These are phyloP conservation scores for Penicillium bovifimosum DNA, from an alignment of 495 filamentous ascomycete genomes.

Conservation along the genomic window DNA sequence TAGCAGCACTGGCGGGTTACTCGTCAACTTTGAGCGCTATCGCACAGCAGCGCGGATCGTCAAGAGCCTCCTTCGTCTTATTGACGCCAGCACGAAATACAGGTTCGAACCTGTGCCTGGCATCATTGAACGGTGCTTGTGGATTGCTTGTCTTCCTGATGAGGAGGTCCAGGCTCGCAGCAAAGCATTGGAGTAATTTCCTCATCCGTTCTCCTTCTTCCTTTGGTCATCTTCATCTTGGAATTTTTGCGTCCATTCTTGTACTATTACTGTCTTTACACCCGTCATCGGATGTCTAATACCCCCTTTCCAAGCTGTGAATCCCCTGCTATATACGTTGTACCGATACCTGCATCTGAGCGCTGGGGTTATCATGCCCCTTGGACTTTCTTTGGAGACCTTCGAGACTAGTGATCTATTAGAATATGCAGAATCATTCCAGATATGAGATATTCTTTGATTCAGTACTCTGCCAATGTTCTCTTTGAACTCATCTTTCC, in stretches of 20 bases:
- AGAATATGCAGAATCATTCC: no score
- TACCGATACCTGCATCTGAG: slow-evolving; percentile 13
- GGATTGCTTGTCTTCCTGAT: slow-evolving; percentile 86
- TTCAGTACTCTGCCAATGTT: no score
- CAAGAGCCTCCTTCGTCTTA: slow-evolving; percentile 81
- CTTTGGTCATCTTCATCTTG: background rate
- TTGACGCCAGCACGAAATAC: slow-evolving; percentile 91
- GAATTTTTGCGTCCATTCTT: slow-evolving; percentile 2
- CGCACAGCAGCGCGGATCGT: slow-evolving; percentile 86
- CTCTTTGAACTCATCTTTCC: no score
- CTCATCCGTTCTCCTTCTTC: background rate
- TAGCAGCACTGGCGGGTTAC: slow-evolving; percentile 54
- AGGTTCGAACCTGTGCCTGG: slow-evolving; percentile 78
- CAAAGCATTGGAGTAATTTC: slow-evolving; percentile 45
- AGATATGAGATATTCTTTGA: no score
- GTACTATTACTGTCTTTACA: slow-evolving; percentile 1
- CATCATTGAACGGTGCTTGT: slow-evolving; percentile 84
- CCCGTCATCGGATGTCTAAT: slow-evolving; percentile 1
- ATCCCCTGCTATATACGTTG: slow-evolving; percentile 12
- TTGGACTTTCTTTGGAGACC: no score
- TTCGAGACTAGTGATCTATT: no score
- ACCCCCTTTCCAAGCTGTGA: slow-evolving; percentile 1
- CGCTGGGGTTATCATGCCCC: no score
- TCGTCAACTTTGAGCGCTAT: slow-evolving; percentile 95
- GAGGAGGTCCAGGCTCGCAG: slow-evolving; percentile 67